Evolutionary conservation across 2,329 filamentous ascomycete genomes (phyloP).

Genomic region (Penicillium hordei): DNA sequence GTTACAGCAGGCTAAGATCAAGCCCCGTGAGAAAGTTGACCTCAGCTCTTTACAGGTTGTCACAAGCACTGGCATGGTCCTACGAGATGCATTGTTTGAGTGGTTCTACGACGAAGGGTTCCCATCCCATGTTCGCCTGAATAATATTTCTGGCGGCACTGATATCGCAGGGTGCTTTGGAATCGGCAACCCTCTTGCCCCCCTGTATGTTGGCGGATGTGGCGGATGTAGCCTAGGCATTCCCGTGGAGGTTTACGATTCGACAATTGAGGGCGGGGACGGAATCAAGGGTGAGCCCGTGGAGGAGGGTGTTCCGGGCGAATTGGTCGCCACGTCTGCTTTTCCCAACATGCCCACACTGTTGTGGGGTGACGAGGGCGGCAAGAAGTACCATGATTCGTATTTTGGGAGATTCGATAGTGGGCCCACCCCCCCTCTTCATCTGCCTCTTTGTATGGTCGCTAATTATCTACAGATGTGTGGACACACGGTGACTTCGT

Average conservation of each 20-base stretch:
- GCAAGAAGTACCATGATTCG: constrained; percentile 52
- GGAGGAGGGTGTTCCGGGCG: constrained; percentile 65
- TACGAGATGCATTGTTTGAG: constrained; percentile 73
- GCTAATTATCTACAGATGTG: constrained; percentile 47
- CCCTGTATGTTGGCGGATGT: constrained; percentile 60
- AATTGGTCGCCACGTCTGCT: constrained; percentile 67
- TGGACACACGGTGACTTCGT: constrained; percentile 87
- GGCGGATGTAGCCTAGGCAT: constrained; percentile 54
- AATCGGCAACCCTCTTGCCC: constrained; percentile 63
- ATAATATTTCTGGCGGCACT: constrained; percentile 36
- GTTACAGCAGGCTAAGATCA: constrained; percentile 62
- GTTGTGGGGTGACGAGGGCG: constrained; percentile 57
- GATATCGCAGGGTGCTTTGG: constrained; percentile 33
- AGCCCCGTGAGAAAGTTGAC: constrained; percentile 62
- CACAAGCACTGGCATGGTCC: constrained; percentile 76
- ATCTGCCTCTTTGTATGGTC: neutral
- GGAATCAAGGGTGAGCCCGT: constrained; percentile 51
- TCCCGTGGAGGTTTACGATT: constrained; percentile 62
- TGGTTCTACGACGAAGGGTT: constrained; percentile 78
- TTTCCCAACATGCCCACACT: constrained; percentile 76
- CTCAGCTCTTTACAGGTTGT: constrained; percentile 62
- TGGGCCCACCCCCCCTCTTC: neutral
- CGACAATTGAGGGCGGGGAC: constrained; percentile 21
- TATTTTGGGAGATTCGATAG: constrained; percentile 26
- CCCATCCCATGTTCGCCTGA: constrained; percentile 63